These are phyloP conservation scores for Tricholomella constricta DNA, from an alignment of 768 basidiomycete species.

Conservation along the genomic window DNA sequence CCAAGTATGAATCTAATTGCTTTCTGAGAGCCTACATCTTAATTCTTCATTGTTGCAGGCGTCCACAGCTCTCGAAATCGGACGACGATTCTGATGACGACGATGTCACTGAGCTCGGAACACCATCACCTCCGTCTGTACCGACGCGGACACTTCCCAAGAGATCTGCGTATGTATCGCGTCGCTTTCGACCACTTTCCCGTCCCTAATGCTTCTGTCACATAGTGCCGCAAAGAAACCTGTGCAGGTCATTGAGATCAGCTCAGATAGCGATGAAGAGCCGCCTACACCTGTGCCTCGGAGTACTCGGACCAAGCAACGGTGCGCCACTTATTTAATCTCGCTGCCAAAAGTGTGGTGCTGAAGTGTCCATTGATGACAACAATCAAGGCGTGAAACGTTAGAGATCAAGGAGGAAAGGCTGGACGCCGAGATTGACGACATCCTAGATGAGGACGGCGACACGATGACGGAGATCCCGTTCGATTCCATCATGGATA, in stretches of 20 bases:
- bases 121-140: constrained; percentile 38
- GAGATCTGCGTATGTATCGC: constrained; percentile 54
- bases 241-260: constrained; percentile 36
- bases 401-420: constrained; percentile 38
- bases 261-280: constrained; percentile 41
- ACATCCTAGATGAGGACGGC: constrained; percentile 33
- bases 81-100: constrained; percentile 46
- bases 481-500: constrained; percentile 57
- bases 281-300: constrained; percentile 17
- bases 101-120: constrained; percentile 31
- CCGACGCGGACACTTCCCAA: constrained; percentile 58
- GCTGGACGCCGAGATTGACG: constrained; percentile 41
- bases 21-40: constrained; percentile 19
- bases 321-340: constrained; percentile 9
- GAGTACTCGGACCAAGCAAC: constrained; percentile 15
- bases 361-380: no score
- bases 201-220: constrained; percentile 27
- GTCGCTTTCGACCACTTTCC: constrained; percentile 19
- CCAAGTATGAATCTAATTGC: constrained; percentile 40
- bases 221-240: constrained; percentile 44
- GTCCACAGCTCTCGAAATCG: constrained; percentile 55
- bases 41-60: constrained; percentile 33
- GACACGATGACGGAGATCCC: constrained; percentile 4
- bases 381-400: no score
- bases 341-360: no score